Percentiles rank a stretch among this genome's conserved stretches.
Evolutionary conservation across 192 early-diverging fungal species (phyloP).

Genomic region (Coemansia asiatica): DNA sequence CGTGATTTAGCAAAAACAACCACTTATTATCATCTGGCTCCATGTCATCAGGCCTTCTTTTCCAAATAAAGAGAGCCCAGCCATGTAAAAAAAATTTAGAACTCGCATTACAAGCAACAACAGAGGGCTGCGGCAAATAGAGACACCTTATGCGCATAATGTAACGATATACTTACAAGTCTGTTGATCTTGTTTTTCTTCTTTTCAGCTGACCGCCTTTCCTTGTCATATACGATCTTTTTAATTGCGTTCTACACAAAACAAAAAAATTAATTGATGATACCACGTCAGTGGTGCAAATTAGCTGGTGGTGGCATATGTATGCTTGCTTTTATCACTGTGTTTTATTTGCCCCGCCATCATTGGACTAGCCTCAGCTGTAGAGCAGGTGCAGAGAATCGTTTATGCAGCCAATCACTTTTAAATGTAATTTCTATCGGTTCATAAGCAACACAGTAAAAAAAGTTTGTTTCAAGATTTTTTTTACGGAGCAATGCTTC

Average conservation of each 20-base stretch:
- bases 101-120: too few species aligned
- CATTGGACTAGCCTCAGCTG: background rate
- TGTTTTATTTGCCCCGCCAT: background rate
- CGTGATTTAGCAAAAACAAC: slow-evolving; percentile 9
- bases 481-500: background rate
- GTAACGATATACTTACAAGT: slow-evolving; percentile 1
- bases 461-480: too few species aligned
- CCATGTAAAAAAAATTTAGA: too few species aligned
- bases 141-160: too few species aligned
- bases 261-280: background rate
- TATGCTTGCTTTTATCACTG: background rate
- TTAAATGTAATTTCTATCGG: background rate
- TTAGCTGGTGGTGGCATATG: background rate
- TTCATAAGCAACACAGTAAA: too few species aligned
- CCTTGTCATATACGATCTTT: slow-evolving; percentile 30
- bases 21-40: too few species aligned
- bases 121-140: too few species aligned
- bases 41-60: too few species aligned
- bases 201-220: slow-evolving; percentile 20
- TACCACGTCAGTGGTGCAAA: background rate
- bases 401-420: background rate
- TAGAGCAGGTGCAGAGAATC: background rate
- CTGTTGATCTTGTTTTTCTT: slow-evolving; percentile 33
- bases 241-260: slow-evolving; percentile 32
- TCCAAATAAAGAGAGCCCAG: too few species aligned